Base-by-base conservation (phyloP, 805 yeast species). In the Ogataea polymorpha region DNA sequence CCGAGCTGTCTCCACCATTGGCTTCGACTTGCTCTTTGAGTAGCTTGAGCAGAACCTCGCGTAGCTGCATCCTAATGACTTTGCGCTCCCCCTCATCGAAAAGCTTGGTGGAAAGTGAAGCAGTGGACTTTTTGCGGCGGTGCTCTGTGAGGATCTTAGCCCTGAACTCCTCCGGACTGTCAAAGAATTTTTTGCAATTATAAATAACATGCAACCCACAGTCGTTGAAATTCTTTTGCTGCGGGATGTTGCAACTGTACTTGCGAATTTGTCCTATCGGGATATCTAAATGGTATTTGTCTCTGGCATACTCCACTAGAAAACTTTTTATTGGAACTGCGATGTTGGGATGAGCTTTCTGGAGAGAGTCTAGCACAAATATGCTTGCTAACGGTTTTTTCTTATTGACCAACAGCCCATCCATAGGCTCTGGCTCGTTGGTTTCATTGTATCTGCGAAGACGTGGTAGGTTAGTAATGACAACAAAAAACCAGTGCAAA, bases 121-220 rank as follows among this genome's bases (percentile, higher is more conserved):
- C 17, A 14, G 39, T 39, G 4, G 37, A 25, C 13, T 48, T 33
- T 23, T 46, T 43, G 18, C 46, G 44, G 21, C 41, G 42, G 41
- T 48, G 54, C 11, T 44, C 48, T 16, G 38, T 27, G 10, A 58
- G 42, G 15, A 60, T 48, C 15, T 45, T 44, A 9, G 39, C 37
- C 14, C 40, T 36, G 37, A 86, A 80, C 17, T 58, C 66, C 0
- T 51, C 51, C 0, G 79, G 76, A 28, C 75, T 62, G 17, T 65
- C 64, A 33, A 82, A 67, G 62, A 86, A 80, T 47, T 73, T 77
- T 42, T 70, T 67, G 10, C 82, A 72, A 52, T 85, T 89, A 51
- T 82, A 82, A 12, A 93, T 82, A 2, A 91, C 86, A 63, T 86
- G 96, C 15, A 93, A 78, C 1, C 99, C 99, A 66, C 99, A 93